Percentiles rank a stretch among this genome's conserved stretches.
Evolutionary conservation across 352 stramenopile species (phyloP).

Genomic region (Globisporangium cederbergense): DNA sequence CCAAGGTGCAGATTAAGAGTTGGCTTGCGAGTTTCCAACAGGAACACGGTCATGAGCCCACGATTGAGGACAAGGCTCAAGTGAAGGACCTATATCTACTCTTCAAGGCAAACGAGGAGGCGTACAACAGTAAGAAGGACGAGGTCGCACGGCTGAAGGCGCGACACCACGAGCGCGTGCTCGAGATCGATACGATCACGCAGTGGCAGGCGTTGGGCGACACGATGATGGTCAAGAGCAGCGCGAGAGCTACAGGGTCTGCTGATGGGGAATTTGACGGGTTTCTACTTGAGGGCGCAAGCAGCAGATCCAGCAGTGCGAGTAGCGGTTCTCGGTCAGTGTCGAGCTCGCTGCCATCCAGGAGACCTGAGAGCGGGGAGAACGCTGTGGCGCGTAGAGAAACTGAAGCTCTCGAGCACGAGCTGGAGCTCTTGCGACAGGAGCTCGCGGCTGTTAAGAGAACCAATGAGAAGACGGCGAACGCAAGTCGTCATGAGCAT

Average conservation of each 20-base stretch:
- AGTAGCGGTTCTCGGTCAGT: slow-evolving; percentile 10
- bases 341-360: not conserved
- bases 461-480: not conserved
- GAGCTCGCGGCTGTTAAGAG: slow-evolving; percentile 18
- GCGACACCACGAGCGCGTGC: slow-evolving; percentile 38
- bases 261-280: not conserved
- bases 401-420: slow-evolving; percentile 22
- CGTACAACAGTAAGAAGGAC: slow-evolving; percentile 42
- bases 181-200: slow-evolving; percentile 45
- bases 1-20: slow-evolving; percentile 58
- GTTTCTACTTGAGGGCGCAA: not conserved
- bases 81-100: slow-evolving; percentile 73
- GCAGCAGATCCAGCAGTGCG: slow-evolving; percentile 2
- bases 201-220: slow-evolving; percentile 45
- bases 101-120: slow-evolving; percentile 71
- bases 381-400: not conserved
- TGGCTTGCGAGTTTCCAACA: slow-evolving; percentile 62
- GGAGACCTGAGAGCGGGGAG: not conserved
- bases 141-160: slow-evolving; percentile 34
- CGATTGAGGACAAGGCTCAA: slow-evolving; percentile 74
- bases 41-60: slow-evolving; percentile 44
- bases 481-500: not conserved
- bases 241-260: not conserved
- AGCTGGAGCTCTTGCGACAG: slow-evolving; percentile 28
- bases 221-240: slow-evolving; percentile 19